A percentile compares a stretch with the other conserved stretches of the same genome.
Conservation (phyloP, 129 eudicot genomes). For the Escallonia herrerae region DNA sequence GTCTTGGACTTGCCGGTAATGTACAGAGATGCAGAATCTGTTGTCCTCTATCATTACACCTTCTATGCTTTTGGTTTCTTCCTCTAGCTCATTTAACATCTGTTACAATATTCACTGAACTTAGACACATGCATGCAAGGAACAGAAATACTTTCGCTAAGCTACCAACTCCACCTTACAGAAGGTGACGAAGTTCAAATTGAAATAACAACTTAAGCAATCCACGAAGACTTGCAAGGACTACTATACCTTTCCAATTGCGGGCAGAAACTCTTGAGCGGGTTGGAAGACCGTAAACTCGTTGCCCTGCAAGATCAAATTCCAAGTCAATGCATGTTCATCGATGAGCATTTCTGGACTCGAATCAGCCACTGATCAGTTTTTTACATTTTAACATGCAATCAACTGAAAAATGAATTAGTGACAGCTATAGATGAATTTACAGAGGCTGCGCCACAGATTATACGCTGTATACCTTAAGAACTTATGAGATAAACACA, state of each 20-base stretch:
- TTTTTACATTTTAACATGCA: too few relatives aligned
- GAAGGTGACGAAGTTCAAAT: background rate
- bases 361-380: too few relatives aligned
- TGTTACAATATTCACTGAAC: background rate
- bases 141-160: too few relatives aligned
- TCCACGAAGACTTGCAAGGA: too few relatives aligned
- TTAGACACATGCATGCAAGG: too few relatives aligned
- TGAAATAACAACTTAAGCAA: background rate
- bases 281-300: conserved; percentile 58
- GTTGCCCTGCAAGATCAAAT: conserved; percentile 39
- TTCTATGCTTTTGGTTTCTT: conserved; percentile 26
- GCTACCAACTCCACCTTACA: too few relatives aligned
- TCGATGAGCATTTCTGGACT: background rate
- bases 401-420: too few relatives aligned
- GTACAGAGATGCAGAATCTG: conserved; percentile 76
- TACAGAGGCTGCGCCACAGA: too few relatives aligned
- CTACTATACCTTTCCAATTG: conserved; percentile 40
- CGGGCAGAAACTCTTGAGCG: conserved; percentile 68
- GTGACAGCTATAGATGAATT: too few relatives aligned
- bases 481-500: too few relatives aligned
- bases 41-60: conserved; percentile 72
- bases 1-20: conserved; percentile 49
- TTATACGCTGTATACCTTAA: too few relatives aligned
- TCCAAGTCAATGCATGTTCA: background rate
- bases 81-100: conserved; percentile 55